Base-by-base conservation (phyloP, 73 alveolate genomes). In the Paraurostyla sp. region DNA sequence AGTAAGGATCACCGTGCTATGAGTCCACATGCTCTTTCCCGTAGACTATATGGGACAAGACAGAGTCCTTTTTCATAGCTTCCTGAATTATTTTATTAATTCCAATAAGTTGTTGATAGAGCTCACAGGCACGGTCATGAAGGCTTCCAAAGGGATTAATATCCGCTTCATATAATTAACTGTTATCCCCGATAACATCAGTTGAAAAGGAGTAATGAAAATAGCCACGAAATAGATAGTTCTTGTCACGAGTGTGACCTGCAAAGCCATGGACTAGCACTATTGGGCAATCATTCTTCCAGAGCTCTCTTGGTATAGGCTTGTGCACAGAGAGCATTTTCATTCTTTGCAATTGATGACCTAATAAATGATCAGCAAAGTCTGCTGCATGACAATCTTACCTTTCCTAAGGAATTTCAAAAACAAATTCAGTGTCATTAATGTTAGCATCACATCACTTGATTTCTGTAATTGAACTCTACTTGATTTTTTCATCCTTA, bases 61-160 rank as follows among this genome's bases (percentile, higher is more conserved):
- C 20, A 23, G 25, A 4, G 35, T 54, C 69, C 22, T 76, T 56
- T 56, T 87, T 30, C 16, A n/a, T 25, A 0, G 90, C 90, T 30
- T 7, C 40, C 62, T 87, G 82, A 0, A 30, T 0, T 33, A 76
- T 41, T 49, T 76, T 49, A 32, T 1, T 27, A 27, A 87, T 87
- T 23, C 93, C 93, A 20, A 87, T 40, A 15, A 87, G 52, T 56
- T 87, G 69, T 45, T 87, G 76, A 58, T 87, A 87, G 25, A 87
- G 90, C 60, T 87, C 93, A 41, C 93, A 87, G 0, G 93, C 93
- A 0, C 93, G 48, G 43, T 87, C 93, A 42, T 87, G 93, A 13
- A 87, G 68, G 23, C 80, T 29, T 6, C 90, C 86, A 18, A 56
- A 54, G n/a, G 90, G 90, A 49, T 71, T 71, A 6, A 87, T 90